Base-by-base conservation (phyloP, 2,329 filamentous ascomycete genomes). In the Fusarium annulatum region DNA sequence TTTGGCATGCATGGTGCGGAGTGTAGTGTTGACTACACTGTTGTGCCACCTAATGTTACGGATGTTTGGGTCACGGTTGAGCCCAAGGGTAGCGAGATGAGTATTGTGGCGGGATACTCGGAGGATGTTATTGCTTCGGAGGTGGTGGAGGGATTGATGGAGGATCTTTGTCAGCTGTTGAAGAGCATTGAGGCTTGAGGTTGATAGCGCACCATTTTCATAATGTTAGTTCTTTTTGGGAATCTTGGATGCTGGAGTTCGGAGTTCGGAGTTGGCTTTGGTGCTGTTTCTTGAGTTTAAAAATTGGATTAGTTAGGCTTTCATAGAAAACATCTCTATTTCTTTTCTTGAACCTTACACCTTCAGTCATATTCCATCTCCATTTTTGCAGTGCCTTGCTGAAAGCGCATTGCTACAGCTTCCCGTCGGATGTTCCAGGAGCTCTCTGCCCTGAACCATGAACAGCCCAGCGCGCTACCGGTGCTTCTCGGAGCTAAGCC, bases 401-500 rank as follows among this genome's bases (percentile, higher is more conserved):
- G 21, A 33, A 18, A 21, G 7, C 3, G 4, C 19, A 3, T 16
- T 11, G 3, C 19, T 30, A 26, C 8, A 7, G 19, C 14, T 16
- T n/a, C 26, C 26, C 26, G 26, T 26, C 3, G 23, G 16, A 19
- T 7, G 3, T 10, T 9, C 5, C 23, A 48, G 18, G 5, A 28
- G 7, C 5, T 3, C n/a, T 2, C 0, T 14, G 16, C 16, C 30
- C 30, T 9, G 2, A 1, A 23, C 15, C 5, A 12, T 6, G 23
- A 4, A 9, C 18, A 3, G 5, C 4, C 12, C 16, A 3, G 6
- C 1, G 10, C 1, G 5, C 5, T 19, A 23, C n/a, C 10, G 4
- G 7, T 2, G 6, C 3, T 7, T 12, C 0, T 5, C 3, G 7
- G 18, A 15, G 11, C 5, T 3, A 10, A 34, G 16, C 9, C 1